Evolutionary conservation across 2,329 filamentous ascomycete species (phyloP).

Genomic region (Tolypocladium inflatum): DNA sequence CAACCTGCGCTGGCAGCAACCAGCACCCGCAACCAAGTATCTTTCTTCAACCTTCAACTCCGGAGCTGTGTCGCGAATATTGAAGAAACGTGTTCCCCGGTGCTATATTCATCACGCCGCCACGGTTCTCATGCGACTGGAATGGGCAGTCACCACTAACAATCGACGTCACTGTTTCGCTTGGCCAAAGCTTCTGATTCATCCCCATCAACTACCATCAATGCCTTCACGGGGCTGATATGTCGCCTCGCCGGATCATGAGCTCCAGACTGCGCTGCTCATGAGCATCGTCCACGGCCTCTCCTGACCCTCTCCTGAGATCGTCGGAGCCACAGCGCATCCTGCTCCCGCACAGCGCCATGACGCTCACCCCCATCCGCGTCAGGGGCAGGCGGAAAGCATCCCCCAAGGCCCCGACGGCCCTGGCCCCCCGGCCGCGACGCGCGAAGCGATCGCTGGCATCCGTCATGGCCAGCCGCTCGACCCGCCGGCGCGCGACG

Average conservation of each 20-base stretch:
- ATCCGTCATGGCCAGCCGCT: slow-evolving; percentile 17
- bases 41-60: too few relatives aligned
- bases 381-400: slow-evolving; percentile 35
- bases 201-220: background rate
- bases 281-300: background rate
- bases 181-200: background rate
- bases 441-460: slow-evolving; percentile 19
- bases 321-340: background rate
- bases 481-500: slow-evolving; percentile 12
- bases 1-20: too few relatives aligned
- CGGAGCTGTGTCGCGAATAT: too few relatives aligned
- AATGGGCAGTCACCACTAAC: background rate
- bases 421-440: slow-evolving; percentile 6
- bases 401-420: slow-evolving; percentile 6
- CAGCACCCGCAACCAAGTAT: too few relatives aligned
- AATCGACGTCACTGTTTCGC: background rate
- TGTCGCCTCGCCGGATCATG: background rate
- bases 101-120: background rate
- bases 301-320: background rate
- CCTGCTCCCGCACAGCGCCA: slow-evolving; percentile 11
- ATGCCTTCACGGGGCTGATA: background rate
- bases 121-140: too few relatives aligned
- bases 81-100: too few relatives aligned
- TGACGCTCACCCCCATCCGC: slow-evolving; percentile 40
- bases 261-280: background rate